Percentiles rank a stretch among this genome's conserved stretches.
Evolutionary conservation across 345 rosid species (phyloP).

Genomic region (Cardamine resedifolia): DNA sequence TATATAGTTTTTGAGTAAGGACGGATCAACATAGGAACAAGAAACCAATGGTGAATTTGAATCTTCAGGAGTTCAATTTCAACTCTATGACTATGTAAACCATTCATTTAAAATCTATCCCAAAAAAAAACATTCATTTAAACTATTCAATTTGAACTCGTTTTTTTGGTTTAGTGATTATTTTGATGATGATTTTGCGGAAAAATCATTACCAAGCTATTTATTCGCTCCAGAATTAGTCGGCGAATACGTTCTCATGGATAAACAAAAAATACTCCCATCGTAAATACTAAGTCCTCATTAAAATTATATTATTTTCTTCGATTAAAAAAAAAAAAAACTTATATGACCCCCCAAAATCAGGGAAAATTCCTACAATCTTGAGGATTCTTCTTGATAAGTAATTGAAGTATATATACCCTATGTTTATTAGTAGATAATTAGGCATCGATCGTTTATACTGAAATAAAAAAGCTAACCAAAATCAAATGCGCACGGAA

Average conservation of each 20-base stretch:
- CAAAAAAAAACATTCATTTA: not conserved
- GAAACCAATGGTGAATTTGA: not conserved
- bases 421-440: not conserved
- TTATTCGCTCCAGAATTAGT: not conserved
- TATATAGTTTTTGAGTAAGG: not conserved
- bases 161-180: not conserved
- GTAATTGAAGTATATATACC: not conserved
- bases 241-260: not conserved
- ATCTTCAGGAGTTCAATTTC: not conserved
- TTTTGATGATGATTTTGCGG: not conserved
- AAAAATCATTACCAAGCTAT: not conserved
- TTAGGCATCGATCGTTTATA: not conserved
- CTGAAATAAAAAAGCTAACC: not conserved
- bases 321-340: not conserved
- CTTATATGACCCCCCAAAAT: not conserved
- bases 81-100: not conserved
- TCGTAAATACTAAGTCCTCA: not conserved
- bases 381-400: constrained; percentile 5
- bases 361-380: not conserved
- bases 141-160: not conserved
- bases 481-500: not conserved
- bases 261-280: not conserved
- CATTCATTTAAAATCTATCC: not conserved
- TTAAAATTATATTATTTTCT: not conserved
- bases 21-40: not conserved